Conservation (phyloP, 73 alveolate genomes). For the Paraurostyla sp. region DNA sequence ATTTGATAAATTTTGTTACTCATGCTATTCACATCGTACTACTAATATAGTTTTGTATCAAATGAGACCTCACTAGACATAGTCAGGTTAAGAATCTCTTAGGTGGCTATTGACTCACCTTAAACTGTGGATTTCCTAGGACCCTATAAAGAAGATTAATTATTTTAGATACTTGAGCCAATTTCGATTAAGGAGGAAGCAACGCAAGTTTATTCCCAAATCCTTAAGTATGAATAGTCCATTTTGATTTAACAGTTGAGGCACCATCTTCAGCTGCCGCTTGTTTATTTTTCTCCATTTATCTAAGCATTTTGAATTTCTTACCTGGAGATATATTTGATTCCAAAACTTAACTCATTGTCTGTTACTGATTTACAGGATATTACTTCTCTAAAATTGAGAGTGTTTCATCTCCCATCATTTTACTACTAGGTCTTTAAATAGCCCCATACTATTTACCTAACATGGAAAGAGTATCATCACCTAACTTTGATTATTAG, state of each 20-base stretch:
- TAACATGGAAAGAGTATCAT: conserved; percentile 20
- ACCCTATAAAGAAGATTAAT: too few species aligned
- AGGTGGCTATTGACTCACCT: conserved; percentile 41
- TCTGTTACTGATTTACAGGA: not conserved
- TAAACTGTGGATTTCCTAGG: not conserved
- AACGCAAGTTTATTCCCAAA: not conserved
- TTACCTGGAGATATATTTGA: conserved; percentile 5
- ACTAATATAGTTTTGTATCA: conserved; percentile 4
- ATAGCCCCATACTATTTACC: not conserved
- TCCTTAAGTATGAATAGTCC: not conserved
- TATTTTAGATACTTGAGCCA: not conserved
- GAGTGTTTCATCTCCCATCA: conserved; percentile 42
- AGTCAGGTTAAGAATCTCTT: conserved; percentile 10
- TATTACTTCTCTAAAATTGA: conserved; percentile 20
- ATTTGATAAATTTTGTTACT: not conserved
- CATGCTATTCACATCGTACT: conserved; percentile 17
- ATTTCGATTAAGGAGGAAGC: not conserved
- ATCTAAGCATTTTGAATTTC: conserved; percentile 24
- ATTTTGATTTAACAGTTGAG: conserved; percentile 27
- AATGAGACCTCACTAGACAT: conserved; percentile 57
- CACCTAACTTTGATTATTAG: not conserved
- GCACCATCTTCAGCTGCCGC: conserved; percentile 1
- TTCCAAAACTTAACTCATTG: not conserved
- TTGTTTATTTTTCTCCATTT: not conserved
- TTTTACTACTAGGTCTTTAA: not conserved